phyloP scores from a whole-genome alignment of 805 yeast species.

The Jamesozyma hellenica region DNA sequence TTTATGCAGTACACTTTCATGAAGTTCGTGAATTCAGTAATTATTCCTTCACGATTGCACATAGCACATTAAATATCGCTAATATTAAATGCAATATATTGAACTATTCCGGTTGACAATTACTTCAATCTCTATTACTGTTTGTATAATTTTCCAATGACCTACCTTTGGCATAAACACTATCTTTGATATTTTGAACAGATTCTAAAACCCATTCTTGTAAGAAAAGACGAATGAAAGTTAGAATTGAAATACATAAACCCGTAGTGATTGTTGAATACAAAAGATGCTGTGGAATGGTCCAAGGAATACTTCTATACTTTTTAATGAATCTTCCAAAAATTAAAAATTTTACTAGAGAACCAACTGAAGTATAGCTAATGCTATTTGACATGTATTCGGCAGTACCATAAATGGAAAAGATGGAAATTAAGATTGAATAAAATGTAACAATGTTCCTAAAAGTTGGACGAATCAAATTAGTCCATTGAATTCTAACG shows the following conservation, averaged over 20 bases:
- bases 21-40: no score
- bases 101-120: no score
- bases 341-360: slow-evolving; percentile 7
- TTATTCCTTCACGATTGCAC: no score
- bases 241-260: slow-evolving; percentile 4
- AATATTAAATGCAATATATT: no score
- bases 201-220: slow-evolving; percentile 20
- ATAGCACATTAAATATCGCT: no score
- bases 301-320: slow-evolving; percentile 10
- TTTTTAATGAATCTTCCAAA: slow-evolving; percentile 1
- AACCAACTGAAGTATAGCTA: slow-evolving; percentile 7
- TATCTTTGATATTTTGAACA: slow-evolving; percentile 41
- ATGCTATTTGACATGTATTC: neutral
- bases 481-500: slow-evolving; percentile 1
- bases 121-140: neutral
- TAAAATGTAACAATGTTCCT: neutral
- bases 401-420: neutral
- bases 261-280: slow-evolving; percentile 7
- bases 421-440: neutral
- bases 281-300: slow-evolving; percentile 12
- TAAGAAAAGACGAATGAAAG: neutral
- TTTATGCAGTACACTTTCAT: no score
- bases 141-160: slow-evolving; percentile 36
- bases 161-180: slow-evolving; percentile 47
- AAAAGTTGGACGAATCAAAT: neutral